phyloP scores from a whole-genome alignment of 2,329 filamentous ascomycete species.

The Diaporthe amygdali region DNA sequence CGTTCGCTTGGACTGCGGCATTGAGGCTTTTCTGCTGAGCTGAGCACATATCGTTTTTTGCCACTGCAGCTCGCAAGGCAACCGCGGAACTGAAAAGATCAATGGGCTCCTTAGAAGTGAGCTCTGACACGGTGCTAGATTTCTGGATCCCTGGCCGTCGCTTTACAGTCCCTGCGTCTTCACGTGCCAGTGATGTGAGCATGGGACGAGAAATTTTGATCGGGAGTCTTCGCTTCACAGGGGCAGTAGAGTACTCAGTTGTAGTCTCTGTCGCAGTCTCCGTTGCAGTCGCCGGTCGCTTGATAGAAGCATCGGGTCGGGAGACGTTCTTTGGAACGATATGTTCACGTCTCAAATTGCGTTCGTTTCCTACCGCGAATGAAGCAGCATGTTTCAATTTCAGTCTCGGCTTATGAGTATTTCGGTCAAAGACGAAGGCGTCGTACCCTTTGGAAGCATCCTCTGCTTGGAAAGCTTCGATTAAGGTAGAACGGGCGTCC shows the following conservation, averaged over 20 bases:
- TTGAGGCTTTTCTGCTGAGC: neutral
- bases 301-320: neutral
- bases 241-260: conserved; percentile 16
- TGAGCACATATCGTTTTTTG: neutral
- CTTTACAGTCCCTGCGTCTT: conserved; percentile 25
- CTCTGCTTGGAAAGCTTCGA: neutral
- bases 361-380: neutral
- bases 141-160: conserved; percentile 19
- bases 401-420: conserved; percentile 20
- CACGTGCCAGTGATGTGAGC: neutral
- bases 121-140: conserved; percentile 22
- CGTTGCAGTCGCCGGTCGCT: neutral
- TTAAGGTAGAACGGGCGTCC: conserved; percentile 21
- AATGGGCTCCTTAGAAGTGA: conserved; percentile 11
- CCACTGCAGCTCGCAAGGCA: neutral
- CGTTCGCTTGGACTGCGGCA: neutral
- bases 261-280: neutral
- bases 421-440: conserved; percentile 19
- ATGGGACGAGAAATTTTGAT: conserved; percentile 21
- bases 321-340: neutral
- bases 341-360: neutral
- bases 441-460: conserved; percentile 16
- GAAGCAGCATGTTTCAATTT: conserved; percentile 21
- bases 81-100: conserved; percentile 20
- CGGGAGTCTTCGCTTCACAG: conserved; percentile 20